These are phyloP conservation scores for Colletotrichum kahawae DNA, from an alignment of 2,329 filamentous ascomycete genomes.

Conservation along the genomic window DNA sequence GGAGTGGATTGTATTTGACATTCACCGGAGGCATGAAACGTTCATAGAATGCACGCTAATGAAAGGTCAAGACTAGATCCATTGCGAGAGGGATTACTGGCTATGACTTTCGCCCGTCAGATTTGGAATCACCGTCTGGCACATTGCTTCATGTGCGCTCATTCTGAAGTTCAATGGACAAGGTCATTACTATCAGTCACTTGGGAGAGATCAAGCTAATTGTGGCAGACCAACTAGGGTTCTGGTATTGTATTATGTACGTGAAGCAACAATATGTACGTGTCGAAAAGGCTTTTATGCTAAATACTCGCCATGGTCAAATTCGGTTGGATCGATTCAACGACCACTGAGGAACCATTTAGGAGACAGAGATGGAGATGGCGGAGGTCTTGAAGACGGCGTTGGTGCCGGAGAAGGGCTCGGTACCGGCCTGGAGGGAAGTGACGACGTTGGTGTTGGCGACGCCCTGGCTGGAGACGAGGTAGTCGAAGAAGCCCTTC, in stretches of 20 bases:
- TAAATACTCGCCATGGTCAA: neutral
- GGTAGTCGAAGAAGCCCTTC: conserved; percentile 59
- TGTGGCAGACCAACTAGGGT: neutral
- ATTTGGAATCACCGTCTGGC: neutral
- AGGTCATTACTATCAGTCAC: neutral
- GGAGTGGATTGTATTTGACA: fast-evolving
- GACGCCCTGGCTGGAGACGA: conserved; percentile 51
- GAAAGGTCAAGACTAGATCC: no score
- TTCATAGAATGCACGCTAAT: neutral
- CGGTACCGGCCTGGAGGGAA: conserved; percentile 59
- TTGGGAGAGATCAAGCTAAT: neutral
- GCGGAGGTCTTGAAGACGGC: conserved; percentile 25
- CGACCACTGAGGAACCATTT: neutral
- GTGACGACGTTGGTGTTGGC: conserved; percentile 56
- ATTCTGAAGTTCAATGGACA: neutral
- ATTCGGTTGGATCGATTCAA: neutral
- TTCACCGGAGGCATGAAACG: neutral
- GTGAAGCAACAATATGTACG: neutral
- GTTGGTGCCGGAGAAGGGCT: conserved; percentile 57
- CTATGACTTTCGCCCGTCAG: neutral
- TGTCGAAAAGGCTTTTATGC: neutral
- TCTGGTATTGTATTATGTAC: neutral
- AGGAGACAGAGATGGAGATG: conserved; percentile 12
- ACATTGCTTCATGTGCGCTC: fast-evolving
- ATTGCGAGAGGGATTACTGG: no score